A percentile compares a stretch with the other conserved stretches of the same genome.
These are phyloP conservation scores for Aspergillus calidoustus DNA, from an alignment of 2,329 filamentous ascomycete genomes.

Conservation along the genomic window DNA sequence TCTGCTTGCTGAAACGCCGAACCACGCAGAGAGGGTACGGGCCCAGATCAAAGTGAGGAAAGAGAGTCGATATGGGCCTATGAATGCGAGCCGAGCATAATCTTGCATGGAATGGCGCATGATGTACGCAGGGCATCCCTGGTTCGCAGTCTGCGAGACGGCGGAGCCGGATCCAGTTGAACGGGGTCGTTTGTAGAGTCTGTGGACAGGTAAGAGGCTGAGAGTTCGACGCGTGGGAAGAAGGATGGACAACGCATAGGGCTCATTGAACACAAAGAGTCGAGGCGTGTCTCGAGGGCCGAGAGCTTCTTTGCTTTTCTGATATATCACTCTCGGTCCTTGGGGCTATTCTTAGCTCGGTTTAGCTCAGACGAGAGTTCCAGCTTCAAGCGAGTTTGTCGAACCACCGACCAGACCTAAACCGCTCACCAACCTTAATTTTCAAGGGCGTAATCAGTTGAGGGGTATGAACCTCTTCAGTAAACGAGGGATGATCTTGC, in stretches of 20 bases:
- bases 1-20: constrained; percentile 10
- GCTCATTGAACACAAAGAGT: not conserved
- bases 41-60: not conserved
- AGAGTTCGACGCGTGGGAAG: constrained; percentile 13
- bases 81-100: not conserved
- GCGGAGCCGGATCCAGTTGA: not conserved
- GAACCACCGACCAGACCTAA: not conserved
- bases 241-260: constrained; percentile 15
- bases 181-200: constrained; percentile 11
- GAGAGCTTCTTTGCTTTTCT: constrained; percentile 16
- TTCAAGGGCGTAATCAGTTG: not conserved
- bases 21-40: not conserved
- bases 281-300: constrained; percentile 1
- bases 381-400: not conserved
- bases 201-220: constrained; percentile 14
- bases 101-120: constrained; percentile 16
- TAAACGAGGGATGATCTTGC: not conserved
- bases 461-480: not conserved
- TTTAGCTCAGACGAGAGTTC: not conserved
- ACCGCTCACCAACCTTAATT: not conserved
- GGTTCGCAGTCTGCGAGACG: constrained; percentile 7
- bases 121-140: constrained; percentile 19
- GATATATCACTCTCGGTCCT: constrained; percentile 10
- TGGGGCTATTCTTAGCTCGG: constrained; percentile 12
- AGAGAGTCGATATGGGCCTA: not conserved